These are phyloP conservation scores for Colletotrichum aenigma DNA, from an alignment of 2,329 filamentous ascomycete species.

Conservation along the genomic window DNA sequence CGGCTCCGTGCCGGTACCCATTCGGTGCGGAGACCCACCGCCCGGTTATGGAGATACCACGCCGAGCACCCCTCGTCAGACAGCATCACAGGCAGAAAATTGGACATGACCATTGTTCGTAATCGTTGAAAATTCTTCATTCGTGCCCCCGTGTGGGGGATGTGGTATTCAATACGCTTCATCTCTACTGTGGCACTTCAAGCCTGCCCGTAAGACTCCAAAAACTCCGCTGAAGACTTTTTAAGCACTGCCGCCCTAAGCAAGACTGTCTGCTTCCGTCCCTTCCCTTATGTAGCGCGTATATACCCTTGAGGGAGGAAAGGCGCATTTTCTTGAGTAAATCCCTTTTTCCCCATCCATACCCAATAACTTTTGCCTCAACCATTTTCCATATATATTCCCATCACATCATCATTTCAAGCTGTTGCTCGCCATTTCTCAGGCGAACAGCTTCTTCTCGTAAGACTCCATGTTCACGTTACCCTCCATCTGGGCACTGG, in stretches of 20 bases:
- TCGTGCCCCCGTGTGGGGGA: background rate
- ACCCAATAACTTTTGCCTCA: background rate
- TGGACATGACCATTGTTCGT: background rate
- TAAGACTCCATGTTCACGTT: slow-evolving; percentile 99
- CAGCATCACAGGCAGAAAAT: background rate
- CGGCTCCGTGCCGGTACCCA: background rate
- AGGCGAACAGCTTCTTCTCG: slow-evolving; percentile 99
- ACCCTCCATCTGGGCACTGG: slow-evolving; percentile 94
- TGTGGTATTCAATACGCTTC: slow-evolving; percentile 18
- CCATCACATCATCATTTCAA: background rate
- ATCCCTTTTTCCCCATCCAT: background rate
- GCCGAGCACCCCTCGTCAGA: background rate
- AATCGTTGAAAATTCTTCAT: background rate
- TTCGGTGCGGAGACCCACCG: background rate
- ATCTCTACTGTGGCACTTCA: background rate
- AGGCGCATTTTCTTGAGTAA: background rate
- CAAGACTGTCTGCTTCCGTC: background rate
- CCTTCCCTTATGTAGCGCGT: background rate
- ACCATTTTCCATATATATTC: background rate
- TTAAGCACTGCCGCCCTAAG: slow-evolving; percentile 7
- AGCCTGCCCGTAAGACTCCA: slow-evolving; percentile 1
- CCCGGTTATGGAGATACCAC: background rate
- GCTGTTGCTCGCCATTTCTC: slow-evolving; percentile 31
- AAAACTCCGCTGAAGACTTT: slow-evolving; percentile 16
- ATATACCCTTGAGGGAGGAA: background rate